A percentile compares a stretch with the other conserved stretches of the same genome.
These are phyloP conservation scores for Nannochloris sp. DNA, from an alignment of 139 green algal species.

Conservation along the genomic window DNA sequence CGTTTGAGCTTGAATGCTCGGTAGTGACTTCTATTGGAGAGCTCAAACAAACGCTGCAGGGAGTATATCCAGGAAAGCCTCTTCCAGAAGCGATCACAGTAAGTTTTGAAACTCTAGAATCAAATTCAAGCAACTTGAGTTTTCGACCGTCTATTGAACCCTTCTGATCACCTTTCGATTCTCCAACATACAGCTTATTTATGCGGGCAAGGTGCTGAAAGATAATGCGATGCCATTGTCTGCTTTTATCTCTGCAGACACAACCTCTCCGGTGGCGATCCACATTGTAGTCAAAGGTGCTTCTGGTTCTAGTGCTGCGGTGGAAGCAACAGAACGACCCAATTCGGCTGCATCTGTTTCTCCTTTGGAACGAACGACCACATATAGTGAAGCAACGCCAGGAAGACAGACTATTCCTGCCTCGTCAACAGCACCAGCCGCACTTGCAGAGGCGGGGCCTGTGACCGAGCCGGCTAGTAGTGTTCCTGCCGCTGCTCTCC, in stretches of 20 bases:
- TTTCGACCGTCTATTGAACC: not conserved
- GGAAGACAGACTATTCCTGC: not conserved
- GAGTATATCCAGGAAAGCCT: conserved; percentile 17
- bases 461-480: too few species aligned
- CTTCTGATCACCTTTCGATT: not conserved
- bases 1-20: not conserved
- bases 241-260: conserved; percentile 10
- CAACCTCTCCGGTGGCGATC: conserved; percentile 28
- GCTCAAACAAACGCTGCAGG: conserved; percentile 13
- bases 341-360: too few species aligned
- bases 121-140: not conserved
- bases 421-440: not conserved
- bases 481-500: too few species aligned
- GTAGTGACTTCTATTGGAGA: conserved; percentile 7
- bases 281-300: conserved; percentile 54
- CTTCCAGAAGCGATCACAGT: conserved; percentile 19
- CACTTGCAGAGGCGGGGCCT: not conserved
- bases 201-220: conserved; percentile 56
- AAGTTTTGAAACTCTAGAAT: not conserved
- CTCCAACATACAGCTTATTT: conserved; percentile 51
- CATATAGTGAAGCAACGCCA: too few species aligned
- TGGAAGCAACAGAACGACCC: not conserved
- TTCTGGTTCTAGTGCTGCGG: not conserved
- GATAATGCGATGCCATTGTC: conserved; percentile 21
- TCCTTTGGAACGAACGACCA: too few species aligned